Evolutionary conservation across 2,329 filamentous ascomycete species (phyloP).

Genomic region (Scedosporium aurantiacum): DNA sequence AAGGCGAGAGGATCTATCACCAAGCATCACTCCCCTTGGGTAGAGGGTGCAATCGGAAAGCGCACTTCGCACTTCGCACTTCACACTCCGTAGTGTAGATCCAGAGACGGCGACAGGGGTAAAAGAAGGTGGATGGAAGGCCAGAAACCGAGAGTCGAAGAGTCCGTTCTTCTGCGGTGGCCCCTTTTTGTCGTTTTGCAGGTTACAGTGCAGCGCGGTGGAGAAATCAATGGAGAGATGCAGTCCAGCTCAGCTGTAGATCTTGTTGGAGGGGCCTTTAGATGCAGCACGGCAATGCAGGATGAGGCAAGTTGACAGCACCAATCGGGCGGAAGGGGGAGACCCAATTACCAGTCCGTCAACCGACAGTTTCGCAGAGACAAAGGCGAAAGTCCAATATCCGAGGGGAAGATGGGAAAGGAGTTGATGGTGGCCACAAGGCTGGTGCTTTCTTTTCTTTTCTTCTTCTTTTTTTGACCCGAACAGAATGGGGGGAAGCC

Average conservation of each 20-base stretch:
- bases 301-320: background rate
- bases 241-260: background rate
- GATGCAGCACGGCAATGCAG: slow-evolving; percentile 6
- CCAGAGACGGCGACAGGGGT: background rate
- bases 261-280: background rate
- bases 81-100: too few species aligned
- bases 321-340: background rate
- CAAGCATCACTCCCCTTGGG: too few species aligned
- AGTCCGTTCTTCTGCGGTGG: background rate
- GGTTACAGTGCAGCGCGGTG: background rate
- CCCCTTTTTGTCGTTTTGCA: background rate
- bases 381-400: too few species aligned
- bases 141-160: background rate
- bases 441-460: background rate
- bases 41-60: too few species aligned
- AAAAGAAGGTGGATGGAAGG: background rate
- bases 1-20: too few species aligned
- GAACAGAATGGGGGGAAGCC: background rate
- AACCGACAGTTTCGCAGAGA: too few species aligned
- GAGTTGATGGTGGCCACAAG: too few species aligned
- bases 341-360: too few species aligned
- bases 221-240: background rate
- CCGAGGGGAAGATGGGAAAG: too few species aligned
- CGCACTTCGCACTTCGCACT: too few species aligned
- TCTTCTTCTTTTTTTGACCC: too few species aligned